Base-by-base conservation (phyloP, 2,329 filamentous ascomycete species). In the Colletotrichum liriopes region DNA sequence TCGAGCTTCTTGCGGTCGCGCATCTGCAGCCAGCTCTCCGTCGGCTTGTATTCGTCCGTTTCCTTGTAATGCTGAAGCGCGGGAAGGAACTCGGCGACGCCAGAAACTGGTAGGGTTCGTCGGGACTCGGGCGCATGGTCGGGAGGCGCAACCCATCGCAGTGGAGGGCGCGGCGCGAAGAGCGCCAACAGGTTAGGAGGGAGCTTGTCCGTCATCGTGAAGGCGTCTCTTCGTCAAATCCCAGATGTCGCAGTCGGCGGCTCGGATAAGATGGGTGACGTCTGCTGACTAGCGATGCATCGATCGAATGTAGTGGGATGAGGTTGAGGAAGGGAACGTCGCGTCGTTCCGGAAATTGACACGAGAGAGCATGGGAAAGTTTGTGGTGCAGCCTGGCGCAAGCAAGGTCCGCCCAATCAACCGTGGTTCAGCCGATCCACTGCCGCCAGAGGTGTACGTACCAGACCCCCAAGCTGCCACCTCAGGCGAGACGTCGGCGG, bases 171-270 rank as follows among this genome's bases (percentile, higher is more conserved):
- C 81, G 96, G 94, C 84, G 96, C 94, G 86, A 99, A 99, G 77
- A 98, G 94, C 84, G 94, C 93, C 78, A 98, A 89, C 72, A 98
- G 90, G 81, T 97, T 96, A 67, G 93, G 94, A 71, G 96, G 96
- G 26, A 99, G 93, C 84, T 97, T 96, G 88, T 98, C 96, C 62
- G 96, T 98, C 96, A 98, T 99, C 74, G 77, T 86, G 78, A 66
- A 74, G 56, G 51, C 55, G 55, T 47, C 37, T 59, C 52, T 63
- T 67, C 37, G 29, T 72, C 60, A 37, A 32, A 43, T 52, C 23
- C 20, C 56, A 12, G 35, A 11, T 51, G 16, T 39, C 35, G 14
- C 26, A 26, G 12, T 39, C 49, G 45, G 29, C 39, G 16, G 29
- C 37, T 70, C 66, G 29, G 26, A 18, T 45, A 23, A 14, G 45